Evolutionary conservation across 345 rosid genomes (phyloP).

Genomic region (Crucihimalaya himalaica): DNA sequence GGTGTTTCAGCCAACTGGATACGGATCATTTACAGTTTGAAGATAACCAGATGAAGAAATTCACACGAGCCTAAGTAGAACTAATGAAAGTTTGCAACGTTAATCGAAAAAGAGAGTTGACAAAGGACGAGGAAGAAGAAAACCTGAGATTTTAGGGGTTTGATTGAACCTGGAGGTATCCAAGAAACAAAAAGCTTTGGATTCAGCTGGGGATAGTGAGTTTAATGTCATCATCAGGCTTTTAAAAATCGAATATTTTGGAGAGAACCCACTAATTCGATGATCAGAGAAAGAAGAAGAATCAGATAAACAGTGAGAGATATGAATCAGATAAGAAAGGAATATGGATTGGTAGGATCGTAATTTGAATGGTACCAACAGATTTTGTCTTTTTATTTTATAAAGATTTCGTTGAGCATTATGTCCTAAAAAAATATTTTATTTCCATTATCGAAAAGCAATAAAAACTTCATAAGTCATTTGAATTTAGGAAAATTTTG

Average conservation of each 20-base stretch:
- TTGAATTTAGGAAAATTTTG: too few species aligned
- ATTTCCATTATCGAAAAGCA: too few species aligned
- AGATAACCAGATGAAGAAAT: conserved; percentile 22
- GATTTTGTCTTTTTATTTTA: background rate
- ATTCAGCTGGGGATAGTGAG: conserved; percentile 61
- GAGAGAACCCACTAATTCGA: conserved; percentile 19
- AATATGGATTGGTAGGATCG: conserved; percentile 24
- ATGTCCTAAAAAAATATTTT: too few species aligned
- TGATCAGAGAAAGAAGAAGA: conserved; percentile 20
- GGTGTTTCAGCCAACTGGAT: background rate
- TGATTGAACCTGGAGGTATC: conserved; percentile 54
- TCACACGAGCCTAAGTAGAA: background rate
- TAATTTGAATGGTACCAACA: conserved; percentile 23
- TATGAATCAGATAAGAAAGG: conserved; percentile 9
- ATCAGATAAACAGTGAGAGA: conserved; percentile 23
- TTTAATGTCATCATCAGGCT: conserved; percentile 66
- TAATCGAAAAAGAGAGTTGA: conserved; percentile 3
- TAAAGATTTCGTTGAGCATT: background rate
- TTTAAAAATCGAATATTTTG: conserved; percentile 19
- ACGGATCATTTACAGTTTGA: background rate
- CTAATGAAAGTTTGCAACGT: conserved; percentile 22
- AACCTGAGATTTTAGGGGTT: conserved; percentile 64
- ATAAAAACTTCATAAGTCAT: too few species aligned
- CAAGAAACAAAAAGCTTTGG: conserved; percentile 64
- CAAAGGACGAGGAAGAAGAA: background rate